phyloP scores from a whole-genome alignment of 352 stramenopile genomes.

The Phytopythium vexans region DNA sequence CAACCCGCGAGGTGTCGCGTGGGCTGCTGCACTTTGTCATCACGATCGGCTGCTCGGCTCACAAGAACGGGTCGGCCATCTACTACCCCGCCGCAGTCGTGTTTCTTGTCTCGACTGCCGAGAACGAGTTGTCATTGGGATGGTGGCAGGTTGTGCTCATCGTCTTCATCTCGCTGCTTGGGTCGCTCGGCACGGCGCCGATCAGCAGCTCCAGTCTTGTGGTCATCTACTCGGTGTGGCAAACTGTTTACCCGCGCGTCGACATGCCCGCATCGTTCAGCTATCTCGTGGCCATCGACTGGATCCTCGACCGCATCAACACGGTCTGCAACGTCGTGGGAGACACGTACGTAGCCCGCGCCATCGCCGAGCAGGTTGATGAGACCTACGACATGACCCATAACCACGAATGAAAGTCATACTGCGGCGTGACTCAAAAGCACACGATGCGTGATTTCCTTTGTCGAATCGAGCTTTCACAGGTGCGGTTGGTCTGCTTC shows the following conservation, averaged over 20 bases:
- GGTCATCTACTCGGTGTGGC: slow-evolving; percentile 76
- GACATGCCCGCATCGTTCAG: slow-evolving; percentile 60
- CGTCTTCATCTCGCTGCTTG: slow-evolving; percentile 56
- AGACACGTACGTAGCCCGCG: slow-evolving; percentile 66
- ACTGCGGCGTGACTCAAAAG: not conserved
- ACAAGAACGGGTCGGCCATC: slow-evolving; percentile 80
- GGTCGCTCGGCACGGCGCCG: slow-evolving; percentile 54
- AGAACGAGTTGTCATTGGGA: slow-evolving; percentile 29
- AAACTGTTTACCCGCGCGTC: slow-evolving; percentile 55
- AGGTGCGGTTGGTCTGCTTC: too few relatives aligned
- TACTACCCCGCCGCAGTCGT: slow-evolving; percentile 68
- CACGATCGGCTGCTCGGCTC: slow-evolving; percentile 58
- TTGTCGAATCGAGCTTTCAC: too few relatives aligned
- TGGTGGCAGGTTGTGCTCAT: slow-evolving; percentile 54
- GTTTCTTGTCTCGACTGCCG: slow-evolving; percentile 58
- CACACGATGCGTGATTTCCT: too few relatives aligned
- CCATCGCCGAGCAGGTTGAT: slow-evolving; percentile 73
- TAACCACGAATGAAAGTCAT: slow-evolving; percentile 2
- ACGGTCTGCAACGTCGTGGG: slow-evolving; percentile 41
- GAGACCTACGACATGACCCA: slow-evolving; percentile 32
- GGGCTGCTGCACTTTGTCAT: slow-evolving; percentile 60
- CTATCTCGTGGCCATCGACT: slow-evolving; percentile 74
- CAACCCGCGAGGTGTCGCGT: slow-evolving; percentile 50
- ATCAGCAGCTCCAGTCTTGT: slow-evolving; percentile 70
- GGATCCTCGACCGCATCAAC: slow-evolving; percentile 67